Percentiles rank a stretch among this genome's conserved stretches.
Conservation (phyloP, 345 rosid species). For the Moricandia arvensis region DNA sequence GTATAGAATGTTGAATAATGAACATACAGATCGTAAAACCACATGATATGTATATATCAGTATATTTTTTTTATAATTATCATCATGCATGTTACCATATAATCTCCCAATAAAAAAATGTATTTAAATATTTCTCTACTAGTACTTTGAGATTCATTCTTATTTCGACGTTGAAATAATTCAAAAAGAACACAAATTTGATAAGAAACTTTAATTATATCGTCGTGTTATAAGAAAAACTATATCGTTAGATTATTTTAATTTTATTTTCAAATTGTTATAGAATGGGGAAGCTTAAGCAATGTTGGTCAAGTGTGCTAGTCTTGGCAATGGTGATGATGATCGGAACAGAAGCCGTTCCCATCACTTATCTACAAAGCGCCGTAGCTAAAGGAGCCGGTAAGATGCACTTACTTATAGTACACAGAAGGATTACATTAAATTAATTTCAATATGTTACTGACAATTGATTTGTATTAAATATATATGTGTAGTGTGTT, state of each 20-base stretch:
- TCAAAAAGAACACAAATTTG: background rate
- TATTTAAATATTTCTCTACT: background rate
- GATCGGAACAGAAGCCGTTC: conserved; percentile 49
- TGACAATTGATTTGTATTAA: background rate
- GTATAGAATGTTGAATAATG: background rate
- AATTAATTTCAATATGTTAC: background rate
- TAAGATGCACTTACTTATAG: conserved; percentile 23
- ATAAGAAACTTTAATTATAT: background rate
- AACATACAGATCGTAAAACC: background rate
- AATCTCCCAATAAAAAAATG: background rate
- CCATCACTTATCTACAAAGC: conserved; percentile 58
- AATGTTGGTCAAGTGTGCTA: conserved; percentile 34
- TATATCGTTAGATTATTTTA: background rate
- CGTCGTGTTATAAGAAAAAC: background rate
- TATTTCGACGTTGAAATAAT: background rate
- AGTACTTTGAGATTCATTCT: background rate
- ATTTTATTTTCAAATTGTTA: background rate
- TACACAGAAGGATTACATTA: too few relatives aligned
- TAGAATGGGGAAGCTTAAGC: conserved; percentile 31
- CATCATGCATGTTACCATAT: background rate
- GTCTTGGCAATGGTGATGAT: conserved; percentile 19
- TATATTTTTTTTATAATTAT: background rate
- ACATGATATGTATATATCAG: background rate
- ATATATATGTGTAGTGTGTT: conserved; percentile 56
- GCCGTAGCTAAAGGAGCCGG: conserved; percentile 94